These are phyloP conservation scores for Trypanosoma melophagium DNA, from an alignment of 208 protist species.

Conservation along the genomic window DNA sequence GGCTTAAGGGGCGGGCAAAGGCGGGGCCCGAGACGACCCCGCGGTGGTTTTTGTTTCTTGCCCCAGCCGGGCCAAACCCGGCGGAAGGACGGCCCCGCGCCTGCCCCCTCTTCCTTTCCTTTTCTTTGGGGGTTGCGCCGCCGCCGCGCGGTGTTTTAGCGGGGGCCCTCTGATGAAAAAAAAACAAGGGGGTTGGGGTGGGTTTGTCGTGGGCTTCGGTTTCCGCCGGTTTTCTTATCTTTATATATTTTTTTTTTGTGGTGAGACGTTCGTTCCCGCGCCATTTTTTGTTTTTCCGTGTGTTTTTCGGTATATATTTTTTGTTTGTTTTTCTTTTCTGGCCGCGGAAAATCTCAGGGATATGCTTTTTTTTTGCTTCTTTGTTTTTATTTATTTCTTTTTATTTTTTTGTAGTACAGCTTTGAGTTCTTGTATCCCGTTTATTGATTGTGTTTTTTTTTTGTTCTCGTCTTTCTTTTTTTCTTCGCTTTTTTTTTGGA, in stretches of 20 bases:
- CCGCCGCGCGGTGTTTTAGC: background rate
- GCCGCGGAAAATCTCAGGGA: too few species aligned
- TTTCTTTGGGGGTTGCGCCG: background rate
- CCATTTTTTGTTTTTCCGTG: too few species aligned
- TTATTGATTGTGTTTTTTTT: background rate
- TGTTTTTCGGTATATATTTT: background rate
- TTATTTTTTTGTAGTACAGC: background rate
- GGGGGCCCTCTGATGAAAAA: background rate
- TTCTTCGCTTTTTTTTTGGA: too few species aligned
- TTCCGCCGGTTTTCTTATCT: background rate
- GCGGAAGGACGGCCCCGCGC: background rate
- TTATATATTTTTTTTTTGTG: constrained; percentile 15
- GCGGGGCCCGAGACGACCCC: too few species aligned
- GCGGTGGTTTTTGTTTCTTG: too few species aligned
- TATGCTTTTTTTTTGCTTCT: too few species aligned
- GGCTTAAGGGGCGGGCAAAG: too few species aligned
- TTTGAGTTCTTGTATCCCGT: background rate
- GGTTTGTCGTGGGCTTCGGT: background rate
- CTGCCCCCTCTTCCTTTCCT: background rate
- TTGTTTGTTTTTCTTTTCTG: too few species aligned
- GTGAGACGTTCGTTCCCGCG: too few species aligned
- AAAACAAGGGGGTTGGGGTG: background rate
- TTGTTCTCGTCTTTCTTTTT: background rate
- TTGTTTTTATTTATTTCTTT: too few species aligned
- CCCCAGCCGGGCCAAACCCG: background rate